Evolutionary conservation across 768 basidiomycete genomes (phyloP), one percentile per base, ranked within the genome.

Genomic region (Tricholomella constricta): DNA sequence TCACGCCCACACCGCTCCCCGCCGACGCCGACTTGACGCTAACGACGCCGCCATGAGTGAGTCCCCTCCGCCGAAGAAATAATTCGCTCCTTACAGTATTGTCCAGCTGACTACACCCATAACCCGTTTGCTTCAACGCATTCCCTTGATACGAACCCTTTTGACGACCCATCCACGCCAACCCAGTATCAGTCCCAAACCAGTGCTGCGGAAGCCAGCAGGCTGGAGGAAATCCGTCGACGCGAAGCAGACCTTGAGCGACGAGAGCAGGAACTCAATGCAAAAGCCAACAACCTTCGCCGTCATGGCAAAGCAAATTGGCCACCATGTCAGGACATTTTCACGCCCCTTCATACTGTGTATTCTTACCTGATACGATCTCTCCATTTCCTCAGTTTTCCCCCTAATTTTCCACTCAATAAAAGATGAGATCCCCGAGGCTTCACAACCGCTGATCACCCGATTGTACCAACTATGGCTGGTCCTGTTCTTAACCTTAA

Each of bases 381-480:
- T 55, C 50, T 58, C 56, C 57, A 47, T 49, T 51, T 58, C 35
- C 41, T 56, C 70, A 96, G 94, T 94, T 77, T 94, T 85, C 67
- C 96, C 96, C 43, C 75, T 99, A 62, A 87, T 99, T 67, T 97
- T 85, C 76, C 97, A 99, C 72, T 89, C 92, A 52, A 96, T 98
- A 65, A 67, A 78, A 63, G 90, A 90, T 54, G 94, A 94, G 71
- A 94, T 98, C 51, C 94, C 93, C 12, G 85, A 91, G 56, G 80
- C 81, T 0, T 89, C 88, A 51, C 84, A 84, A 56, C 78, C 83
- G 4, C 82, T 94, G 56, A 88, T 98, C 60, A 88, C 86, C 43
- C 85, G 92, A 32, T 72, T 99, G 55, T 98, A 91, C 67, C 87
- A 92, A 65, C 81, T 98, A 62, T 99, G 97, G 97, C 86, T 98